These are phyloP conservation scores for barrel medic (Medicago truncatula) DNA, from an alignment of 306 rosid genomes.

Conservation along the genomic window DNA sequence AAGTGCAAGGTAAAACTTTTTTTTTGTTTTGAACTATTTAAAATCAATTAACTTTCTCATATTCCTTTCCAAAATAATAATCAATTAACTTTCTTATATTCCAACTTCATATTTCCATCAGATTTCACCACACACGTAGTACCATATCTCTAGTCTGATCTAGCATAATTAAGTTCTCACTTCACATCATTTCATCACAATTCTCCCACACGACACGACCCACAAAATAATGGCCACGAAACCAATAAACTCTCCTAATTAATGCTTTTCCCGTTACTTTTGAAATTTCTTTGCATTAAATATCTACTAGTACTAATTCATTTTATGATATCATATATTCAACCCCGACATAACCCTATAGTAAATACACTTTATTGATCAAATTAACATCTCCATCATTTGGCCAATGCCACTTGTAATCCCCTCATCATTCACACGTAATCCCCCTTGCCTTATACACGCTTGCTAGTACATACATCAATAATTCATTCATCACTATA, in stretches of 20 bases:
- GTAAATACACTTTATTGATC: not conserved
- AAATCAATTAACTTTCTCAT: too few relatives aligned
- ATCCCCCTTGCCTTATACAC: slow-evolving; percentile 31
- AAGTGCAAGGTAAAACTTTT: too few relatives aligned
- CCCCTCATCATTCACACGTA: slow-evolving; percentile 19
- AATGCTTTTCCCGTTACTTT: not conserved
- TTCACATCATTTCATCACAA: slow-evolving; percentile 12
- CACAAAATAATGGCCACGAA: slow-evolving; percentile 4
- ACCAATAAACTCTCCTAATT: not conserved
- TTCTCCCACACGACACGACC: slow-evolving; percentile 15
- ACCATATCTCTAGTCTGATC: not conserved
- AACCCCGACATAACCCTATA: not conserved
- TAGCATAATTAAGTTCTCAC: not conserved
- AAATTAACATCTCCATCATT: not conserved
- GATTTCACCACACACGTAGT: not conserved
- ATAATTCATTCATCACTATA: slow-evolving; percentile 9
- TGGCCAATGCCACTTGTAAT: slow-evolving; percentile 17
- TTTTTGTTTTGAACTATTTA: too few relatives aligned
- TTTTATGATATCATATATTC: not conserved
- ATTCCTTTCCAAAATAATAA: too few relatives aligned
- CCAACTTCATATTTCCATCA: not conserved
- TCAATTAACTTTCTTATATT: not conserved
- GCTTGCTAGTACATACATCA: slow-evolving; percentile 2
- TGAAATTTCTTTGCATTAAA: not conserved
- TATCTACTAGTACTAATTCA: not conserved